phyloP scores from a whole-genome alignment of 1,284 basidiomycete species.

The Cutaneotrichosporon sp. region DNA sequence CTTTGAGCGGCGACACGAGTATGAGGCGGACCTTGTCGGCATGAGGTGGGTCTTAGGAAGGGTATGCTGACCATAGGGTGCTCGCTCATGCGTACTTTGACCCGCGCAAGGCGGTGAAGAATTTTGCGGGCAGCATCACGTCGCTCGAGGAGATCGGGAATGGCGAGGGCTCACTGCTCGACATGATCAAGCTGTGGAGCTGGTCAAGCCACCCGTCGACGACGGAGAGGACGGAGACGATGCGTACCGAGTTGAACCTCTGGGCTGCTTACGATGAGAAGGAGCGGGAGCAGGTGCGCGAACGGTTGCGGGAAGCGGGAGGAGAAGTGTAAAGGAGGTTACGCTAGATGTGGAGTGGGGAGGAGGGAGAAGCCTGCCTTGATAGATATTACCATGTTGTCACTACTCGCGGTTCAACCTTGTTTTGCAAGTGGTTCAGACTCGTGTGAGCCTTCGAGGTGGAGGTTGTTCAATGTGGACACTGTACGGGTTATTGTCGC shows the following conservation, averaged over 20 bases:
- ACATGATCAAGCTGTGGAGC: slow-evolving; percentile 47
- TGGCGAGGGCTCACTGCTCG: slow-evolving; percentile 15
- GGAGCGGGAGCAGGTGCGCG: not conserved
- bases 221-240: slow-evolving; percentile 60
- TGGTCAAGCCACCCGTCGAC: slow-evolving; percentile 62
- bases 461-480: not conserved
- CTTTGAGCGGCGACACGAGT: slow-evolving; percentile 72
- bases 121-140: slow-evolving; percentile 40
- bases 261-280: slow-evolving; percentile 55
- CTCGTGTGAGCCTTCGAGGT: not conserved
- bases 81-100: slow-evolving; percentile 83
- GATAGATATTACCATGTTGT: not conserved
- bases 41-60: slow-evolving; percentile 59
- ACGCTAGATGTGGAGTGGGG: not conserved
- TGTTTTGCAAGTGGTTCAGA: not conserved
- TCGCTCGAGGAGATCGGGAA: slow-evolving; percentile 42
- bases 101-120: slow-evolving; percentile 57
- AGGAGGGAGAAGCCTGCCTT: not conserved
- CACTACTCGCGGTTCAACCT: slow-evolving; percentile 1
- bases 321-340: not conserved
- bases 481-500: not conserved
- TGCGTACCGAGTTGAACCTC: slow-evolving; percentile 64
- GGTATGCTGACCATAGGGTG: slow-evolving; percentile 56
- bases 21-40: slow-evolving; percentile 86
- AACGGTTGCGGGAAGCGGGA: not conserved